Base-by-base conservation (phyloP, 106 monocot genomes). In the Allium cepa region DNA sequence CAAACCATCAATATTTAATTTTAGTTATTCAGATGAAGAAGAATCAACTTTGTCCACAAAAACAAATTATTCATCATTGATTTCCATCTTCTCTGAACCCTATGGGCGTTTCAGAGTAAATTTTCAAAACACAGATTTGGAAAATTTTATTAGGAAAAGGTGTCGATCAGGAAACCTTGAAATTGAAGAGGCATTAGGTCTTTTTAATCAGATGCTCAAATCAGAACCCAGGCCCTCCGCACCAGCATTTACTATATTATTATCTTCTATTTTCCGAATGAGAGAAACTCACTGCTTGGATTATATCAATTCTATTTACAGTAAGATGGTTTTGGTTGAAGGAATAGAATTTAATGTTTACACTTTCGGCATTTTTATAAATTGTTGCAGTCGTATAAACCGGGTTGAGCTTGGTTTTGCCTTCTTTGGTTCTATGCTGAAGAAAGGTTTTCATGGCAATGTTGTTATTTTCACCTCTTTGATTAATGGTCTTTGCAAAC, bases 401-500 rank as follows among this genome's bases (percentile, higher is more conserved):
- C 36, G 47, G 12, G 56, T 57, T 1, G 73, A 73, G 56, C 65
- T 73, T 10, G 73, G 65, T 3, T 73, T 73, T 49, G 64, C 50
- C 46, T 15, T 66, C 18, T 73, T 73, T 17, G 64, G 56, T 4
- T 63, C 47, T 56, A 65, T 74, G 63, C 12, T 77, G 52, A 72
- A 69, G 36, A 58, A 52, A 8, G 75, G 77, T 17, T 70, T 62
- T 60, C 26, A 45, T 26, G 78, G 77, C 10, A 71, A 75, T 62
- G 63, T 61, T 7, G 71, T 85, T 6, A 70, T 73, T 8, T 72
- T 74, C 64, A 76, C 26, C 64, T 62, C 77, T 7, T 47, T 87
- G 7, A 65, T 78, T 26, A 73, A 70, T 67, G 80, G 84, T 1
- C 79, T 84, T 47, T 80, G 76, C 66, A 14, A n/a, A 14, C 57